These are phyloP conservation scores for Camellia japonica DNA, from an alignment of 148 eudicot genomes.

Conservation along the genomic window DNA sequence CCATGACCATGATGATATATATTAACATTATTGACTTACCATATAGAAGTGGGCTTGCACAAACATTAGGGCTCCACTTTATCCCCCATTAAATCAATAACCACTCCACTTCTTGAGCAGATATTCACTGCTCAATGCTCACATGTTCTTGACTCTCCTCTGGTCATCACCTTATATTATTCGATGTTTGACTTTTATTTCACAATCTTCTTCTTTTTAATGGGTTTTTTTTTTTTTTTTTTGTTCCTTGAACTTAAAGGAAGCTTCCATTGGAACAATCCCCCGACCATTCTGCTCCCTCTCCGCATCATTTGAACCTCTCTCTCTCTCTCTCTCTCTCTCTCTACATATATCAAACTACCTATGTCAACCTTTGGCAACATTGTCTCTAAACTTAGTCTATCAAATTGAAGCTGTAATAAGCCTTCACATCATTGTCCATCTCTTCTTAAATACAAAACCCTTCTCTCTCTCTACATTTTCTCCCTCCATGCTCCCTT, in stretches of 20 bases:
- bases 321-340: constrained; percentile 21
- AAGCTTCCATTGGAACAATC: not conserved
- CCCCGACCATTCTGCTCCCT: constrained; percentile 9
- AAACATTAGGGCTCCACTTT: too few relatives aligned
- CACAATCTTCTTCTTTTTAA: not conserved
- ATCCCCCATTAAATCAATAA: too few relatives aligned
- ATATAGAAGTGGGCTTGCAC: too few relatives aligned
- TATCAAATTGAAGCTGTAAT: not conserved
- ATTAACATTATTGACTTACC: too few relatives aligned
- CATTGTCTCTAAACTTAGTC: constrained; percentile 1
- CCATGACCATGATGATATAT: too few relatives aligned
- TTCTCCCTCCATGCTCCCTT: constrained; percentile 7
- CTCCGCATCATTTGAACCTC: constrained; percentile 12
- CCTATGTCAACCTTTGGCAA: constrained; percentile 8
- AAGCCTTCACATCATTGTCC: not conserved
- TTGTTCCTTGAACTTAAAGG: constrained; percentile 14
- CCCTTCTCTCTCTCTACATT: not conserved
- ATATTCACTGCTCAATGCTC: too few relatives aligned
- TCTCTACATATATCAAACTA: not conserved
- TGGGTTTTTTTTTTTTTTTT: not conserved
- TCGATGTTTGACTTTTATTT: not conserved
- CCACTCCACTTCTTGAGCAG: too few relatives aligned
- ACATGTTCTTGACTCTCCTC: too few relatives aligned
- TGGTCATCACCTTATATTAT: not conserved
- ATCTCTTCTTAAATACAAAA: not conserved